Evolutionary conservation across 345 rosid species (phyloP).

Genomic region (Nephelium lappaceum): DNA sequence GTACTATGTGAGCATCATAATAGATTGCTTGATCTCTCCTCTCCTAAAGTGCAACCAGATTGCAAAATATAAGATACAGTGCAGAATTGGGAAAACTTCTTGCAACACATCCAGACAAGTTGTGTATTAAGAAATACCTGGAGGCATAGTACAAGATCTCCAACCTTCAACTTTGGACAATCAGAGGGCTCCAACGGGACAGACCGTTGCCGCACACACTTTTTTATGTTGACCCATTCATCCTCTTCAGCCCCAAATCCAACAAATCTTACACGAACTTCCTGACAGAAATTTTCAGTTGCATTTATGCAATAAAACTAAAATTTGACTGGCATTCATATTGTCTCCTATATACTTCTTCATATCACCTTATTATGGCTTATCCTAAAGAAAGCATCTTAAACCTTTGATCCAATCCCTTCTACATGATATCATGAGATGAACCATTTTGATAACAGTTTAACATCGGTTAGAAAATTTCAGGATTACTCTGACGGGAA

Average conservation of each 20-base stretch:
- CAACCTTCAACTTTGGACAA: conserved; percentile 54
- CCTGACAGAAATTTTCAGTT: conserved; percentile 40
- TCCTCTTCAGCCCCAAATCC: conserved; percentile 80
- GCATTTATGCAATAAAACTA: conserved; percentile 5
- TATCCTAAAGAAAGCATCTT: neutral
- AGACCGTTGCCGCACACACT: conserved; percentile 57
- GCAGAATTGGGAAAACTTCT: neutral
- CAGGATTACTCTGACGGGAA: neutral
- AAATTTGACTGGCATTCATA: neutral
- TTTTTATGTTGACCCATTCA: conserved; percentile 65
- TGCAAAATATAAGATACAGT: neutral
- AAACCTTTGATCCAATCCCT: neutral
- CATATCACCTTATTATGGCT: neutral
- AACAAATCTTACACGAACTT: conserved; percentile 68
- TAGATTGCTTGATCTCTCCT: conserved; percentile 63
- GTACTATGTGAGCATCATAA: conserved; percentile 57
- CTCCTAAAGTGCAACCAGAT: conserved; percentile 42
- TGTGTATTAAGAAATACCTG: conserved; percentile 42
- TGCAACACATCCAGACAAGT: neutral
- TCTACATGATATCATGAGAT: neutral
- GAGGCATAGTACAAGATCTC: conserved; percentile 67
- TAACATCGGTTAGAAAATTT: neutral
- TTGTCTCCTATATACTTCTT: neutral
- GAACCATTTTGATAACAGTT: neutral
- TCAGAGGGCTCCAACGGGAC: conserved; percentile 63